Percentiles rank a stretch among this genome's conserved stretches.
These are phyloP conservation scores for Corymbia citriodora DNA, from an alignment of 441 rosid genomes.

Conservation along the genomic window DNA sequence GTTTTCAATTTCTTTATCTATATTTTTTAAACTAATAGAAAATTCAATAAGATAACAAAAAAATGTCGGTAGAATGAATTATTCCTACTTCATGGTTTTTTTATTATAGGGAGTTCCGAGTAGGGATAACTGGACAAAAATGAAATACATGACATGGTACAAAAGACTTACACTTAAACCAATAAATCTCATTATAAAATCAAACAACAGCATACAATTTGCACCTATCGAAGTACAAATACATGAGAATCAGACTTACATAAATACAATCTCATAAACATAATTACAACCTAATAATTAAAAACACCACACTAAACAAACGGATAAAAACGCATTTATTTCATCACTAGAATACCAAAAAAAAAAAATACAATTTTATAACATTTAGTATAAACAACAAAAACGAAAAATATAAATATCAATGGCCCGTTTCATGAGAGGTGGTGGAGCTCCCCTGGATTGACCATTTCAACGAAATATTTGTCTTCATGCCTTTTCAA, in stretches of 20 bases:
- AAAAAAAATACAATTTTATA: too few species aligned
- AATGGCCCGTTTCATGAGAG: too few species aligned
- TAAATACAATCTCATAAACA: neutral
- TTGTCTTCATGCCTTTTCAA: too few species aligned
- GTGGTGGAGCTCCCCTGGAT: too few species aligned
- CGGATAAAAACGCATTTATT: too few species aligned
- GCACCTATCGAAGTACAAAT: fast-evolving
- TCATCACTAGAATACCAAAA: too few species aligned
- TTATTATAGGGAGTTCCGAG: neutral
- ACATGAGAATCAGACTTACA: neutral
- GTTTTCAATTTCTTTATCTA: neutral
- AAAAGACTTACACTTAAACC: fast-evolving
- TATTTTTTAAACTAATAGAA: neutral
- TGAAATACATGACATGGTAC: neutral
- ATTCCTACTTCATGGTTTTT: neutral
- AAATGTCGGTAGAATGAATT: neutral
- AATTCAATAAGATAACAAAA: neutral
- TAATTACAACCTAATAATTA: too few species aligned
- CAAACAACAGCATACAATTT: too few species aligned
- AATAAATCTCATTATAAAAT: neutral
- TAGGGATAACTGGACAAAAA: neutral
- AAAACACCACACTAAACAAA: too few species aligned
- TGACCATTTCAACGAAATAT: too few species aligned
- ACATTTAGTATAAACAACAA: too few species aligned
- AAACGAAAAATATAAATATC: too few species aligned